Conservation (phyloP, 1,284 basidiomycete species). For the Puccinia triticina region DNA sequence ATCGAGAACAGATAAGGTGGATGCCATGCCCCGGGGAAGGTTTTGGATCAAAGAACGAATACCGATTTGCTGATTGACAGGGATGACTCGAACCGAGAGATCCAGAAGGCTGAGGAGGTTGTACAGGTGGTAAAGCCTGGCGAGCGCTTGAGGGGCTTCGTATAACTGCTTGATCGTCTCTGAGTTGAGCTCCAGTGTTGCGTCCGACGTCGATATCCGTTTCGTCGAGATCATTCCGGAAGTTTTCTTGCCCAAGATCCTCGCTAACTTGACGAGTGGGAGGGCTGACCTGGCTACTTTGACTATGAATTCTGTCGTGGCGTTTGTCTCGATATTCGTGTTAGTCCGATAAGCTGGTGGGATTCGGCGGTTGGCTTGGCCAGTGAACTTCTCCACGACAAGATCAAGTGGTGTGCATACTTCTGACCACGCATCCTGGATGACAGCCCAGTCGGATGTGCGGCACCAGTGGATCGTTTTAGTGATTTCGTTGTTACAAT, state of each 20-base stretch:
- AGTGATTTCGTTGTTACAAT: not conserved
- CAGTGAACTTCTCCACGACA: not conserved
- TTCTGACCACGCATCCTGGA: not conserved
- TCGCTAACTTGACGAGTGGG: not conserved
- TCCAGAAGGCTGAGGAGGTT: too few relatives aligned
- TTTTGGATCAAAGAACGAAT: too few relatives aligned
- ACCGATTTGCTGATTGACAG: too few relatives aligned
- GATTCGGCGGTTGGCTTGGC: not conserved
- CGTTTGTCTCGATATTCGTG: not conserved
- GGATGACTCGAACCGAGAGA: too few relatives aligned
- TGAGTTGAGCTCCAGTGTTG: not conserved
- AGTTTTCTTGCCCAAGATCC: not conserved
- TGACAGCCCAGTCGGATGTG: not conserved
- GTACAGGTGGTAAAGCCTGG: too few relatives aligned
- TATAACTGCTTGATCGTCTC: too few relatives aligned
- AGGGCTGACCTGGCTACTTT: not conserved
- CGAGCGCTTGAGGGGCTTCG: not conserved
- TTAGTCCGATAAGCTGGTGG: not conserved
- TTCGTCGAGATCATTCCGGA: not conserved
- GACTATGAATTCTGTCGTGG: not conserved
- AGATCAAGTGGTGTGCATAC: not conserved
- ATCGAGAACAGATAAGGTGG: too few relatives aligned
- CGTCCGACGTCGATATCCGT: not conserved
- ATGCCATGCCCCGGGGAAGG: too few relatives aligned
- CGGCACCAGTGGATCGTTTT: not conserved